These are phyloP conservation scores for Clarireedia homoeocarpa DNA, from an alignment of 2,329 filamentous ascomycete genomes.

Conservation along the genomic window DNA sequence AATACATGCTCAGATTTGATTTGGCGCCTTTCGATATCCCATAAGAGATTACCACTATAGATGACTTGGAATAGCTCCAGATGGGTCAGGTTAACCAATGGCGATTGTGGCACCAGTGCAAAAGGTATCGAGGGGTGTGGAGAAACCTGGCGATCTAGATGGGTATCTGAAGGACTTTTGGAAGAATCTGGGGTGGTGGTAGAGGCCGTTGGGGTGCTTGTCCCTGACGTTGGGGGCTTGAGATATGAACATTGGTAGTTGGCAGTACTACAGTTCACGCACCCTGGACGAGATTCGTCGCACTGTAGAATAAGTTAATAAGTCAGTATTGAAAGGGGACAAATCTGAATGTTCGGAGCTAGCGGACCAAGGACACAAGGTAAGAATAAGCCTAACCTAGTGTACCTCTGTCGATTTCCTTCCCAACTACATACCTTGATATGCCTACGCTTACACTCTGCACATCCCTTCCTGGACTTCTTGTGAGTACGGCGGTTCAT, in stretches of 20 bases:
- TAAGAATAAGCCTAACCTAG: neutral
- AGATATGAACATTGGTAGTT: neutral
- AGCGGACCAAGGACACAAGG: neutral
- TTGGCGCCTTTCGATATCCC: neutral
- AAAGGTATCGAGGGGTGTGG: neutral
- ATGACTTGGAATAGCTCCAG: slow-evolving; percentile 31
- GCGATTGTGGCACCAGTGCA: neutral
- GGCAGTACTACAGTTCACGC: slow-evolving; percentile 8
- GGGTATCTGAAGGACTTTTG: neutral
- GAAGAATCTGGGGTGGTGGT: neutral
- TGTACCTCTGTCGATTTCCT: neutral
- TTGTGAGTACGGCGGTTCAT: slow-evolving; percentile 16
- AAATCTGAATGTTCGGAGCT: neutral
- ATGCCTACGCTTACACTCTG: slow-evolving; percentile 19
- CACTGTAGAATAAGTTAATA: slow-evolving; percentile 12
- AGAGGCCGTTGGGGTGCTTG: neutral
- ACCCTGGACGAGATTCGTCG: slow-evolving; percentile 19
- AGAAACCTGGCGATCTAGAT: neutral
- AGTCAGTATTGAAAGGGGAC: neutral
- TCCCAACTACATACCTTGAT: slow-evolving; percentile 16
- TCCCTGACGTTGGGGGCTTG: neutral
- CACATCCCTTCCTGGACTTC: slow-evolving; percentile 21
- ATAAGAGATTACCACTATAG: neutral
- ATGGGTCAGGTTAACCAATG: slow-evolving; percentile 25
- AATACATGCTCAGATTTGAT: neutral